Base-by-base conservation (phyloP, 2,329 filamentous ascomycete genomes). In the Stachybotrys chlorohalonatus region DNA sequence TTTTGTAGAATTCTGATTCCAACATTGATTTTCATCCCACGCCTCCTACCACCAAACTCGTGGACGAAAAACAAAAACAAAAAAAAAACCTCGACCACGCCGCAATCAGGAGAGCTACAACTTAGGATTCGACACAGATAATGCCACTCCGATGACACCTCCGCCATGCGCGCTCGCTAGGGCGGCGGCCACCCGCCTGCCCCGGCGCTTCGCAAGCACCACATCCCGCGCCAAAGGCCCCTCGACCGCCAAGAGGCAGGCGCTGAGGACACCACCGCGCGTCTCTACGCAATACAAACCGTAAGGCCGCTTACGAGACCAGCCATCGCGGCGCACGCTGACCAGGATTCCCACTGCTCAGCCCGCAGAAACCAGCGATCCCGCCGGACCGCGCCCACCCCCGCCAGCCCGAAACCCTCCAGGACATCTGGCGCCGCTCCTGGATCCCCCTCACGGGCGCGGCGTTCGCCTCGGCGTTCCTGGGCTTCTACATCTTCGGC, bases 401-500 rank as follows among this genome's bases (percentile, higher is more conserved):
- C 62, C 60, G 11, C 64, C 55, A 63, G 53, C 57, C 59, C 53
- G 65, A 71, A 55, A 71, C 69, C 50, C 63, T 73, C 58, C 66
- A 67, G 53, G 60, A 62, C 53, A 63, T 73, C 55, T 71, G 60
- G 68, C 69, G 61, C 66, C 68, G 59, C 65, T 71, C 70, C 58
- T 76, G 66, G 70, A 61, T 73, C 17, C 72, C 73, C 9, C 71
- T 81, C 31, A 70, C 76, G 55, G 76, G 76, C 51, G 72, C 73
- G 55, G 74, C 75, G 55, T 64, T 76, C 58, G 63, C 70, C n/a
- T 73, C 75, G 11, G 68, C 73, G 15, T 70, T 72, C 49, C 64
- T 80, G n/a, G 75, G 76, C 57, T 72, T 73, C 63, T 80, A 79
- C 68, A 67, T 77, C 36, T 65, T 74, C 56, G 65, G 71, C 53